These are phyloP conservation scores for Rubroboletus satanas DNA, from an alignment of 768 basidiomycete species.

Conservation along the genomic window DNA sequence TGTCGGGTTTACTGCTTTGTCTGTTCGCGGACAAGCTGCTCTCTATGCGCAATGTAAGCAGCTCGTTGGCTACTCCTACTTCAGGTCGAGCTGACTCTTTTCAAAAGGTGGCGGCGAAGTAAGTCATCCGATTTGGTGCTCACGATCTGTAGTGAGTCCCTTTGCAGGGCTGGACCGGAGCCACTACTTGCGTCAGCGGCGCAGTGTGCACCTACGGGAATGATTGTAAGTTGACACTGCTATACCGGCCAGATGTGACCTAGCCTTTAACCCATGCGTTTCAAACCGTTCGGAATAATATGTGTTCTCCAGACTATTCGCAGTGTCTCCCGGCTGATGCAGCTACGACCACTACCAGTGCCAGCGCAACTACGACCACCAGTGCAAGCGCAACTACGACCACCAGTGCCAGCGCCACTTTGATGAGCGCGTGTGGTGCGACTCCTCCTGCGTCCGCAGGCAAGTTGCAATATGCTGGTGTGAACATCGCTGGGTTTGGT, in stretches of 20 bases:
- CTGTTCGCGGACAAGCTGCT: slow-evolving; percentile 4
- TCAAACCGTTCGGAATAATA: neutral
- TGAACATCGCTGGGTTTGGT: slow-evolving; percentile 16
- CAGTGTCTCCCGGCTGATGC: slow-evolving; percentile 4
- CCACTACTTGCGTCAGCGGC: slow-evolving; percentile 6
- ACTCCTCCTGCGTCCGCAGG: slow-evolving; percentile 6
- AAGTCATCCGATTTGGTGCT: neutral
- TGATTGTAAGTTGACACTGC: neutral
- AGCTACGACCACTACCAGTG: neutral
- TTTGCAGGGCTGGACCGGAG: slow-evolving; percentile 6
- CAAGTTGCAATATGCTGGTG: slow-evolving; percentile 7
- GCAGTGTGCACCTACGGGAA: slow-evolving; percentile 7
- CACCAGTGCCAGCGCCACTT: neutral
- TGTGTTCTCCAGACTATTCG: slow-evolving; percentile 4
- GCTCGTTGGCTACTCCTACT: neutral
- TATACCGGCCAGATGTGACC: neutral
- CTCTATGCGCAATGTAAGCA: slow-evolving; percentile 13
- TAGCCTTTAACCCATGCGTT: neutral
- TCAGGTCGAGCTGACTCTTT: neutral
- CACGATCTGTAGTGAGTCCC: neutral
- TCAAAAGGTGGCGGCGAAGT: slow-evolving; percentile 9
- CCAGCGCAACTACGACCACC: neutral
- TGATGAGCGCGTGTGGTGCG: neutral
- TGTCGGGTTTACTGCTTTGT: neutral
- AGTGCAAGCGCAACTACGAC: neutral